These are phyloP conservation scores for Asparagopsis taxiformis DNA, from an alignment of 31 red algal species.

Conservation along the genomic window DNA sequence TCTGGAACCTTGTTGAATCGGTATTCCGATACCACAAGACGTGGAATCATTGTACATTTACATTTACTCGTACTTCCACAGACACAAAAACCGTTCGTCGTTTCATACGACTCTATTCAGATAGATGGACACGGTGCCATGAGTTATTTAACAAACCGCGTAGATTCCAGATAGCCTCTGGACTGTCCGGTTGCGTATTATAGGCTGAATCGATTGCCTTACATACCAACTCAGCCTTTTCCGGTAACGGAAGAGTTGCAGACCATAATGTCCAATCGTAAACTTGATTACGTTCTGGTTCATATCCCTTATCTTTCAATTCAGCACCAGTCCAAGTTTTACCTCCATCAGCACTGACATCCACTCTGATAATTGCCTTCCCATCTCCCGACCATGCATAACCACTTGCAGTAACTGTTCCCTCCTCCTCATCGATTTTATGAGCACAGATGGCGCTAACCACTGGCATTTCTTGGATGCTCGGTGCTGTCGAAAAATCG, in stretches of 20 bases:
- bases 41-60: too few species aligned
- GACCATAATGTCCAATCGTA: conserved; percentile 86
- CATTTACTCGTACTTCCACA: too few species aligned
- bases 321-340: conserved; percentile 68
- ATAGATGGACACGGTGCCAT: conserved; percentile 84
- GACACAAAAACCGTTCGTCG: too few species aligned
- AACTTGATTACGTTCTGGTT: neutral
- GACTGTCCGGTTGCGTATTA: conserved; percentile 74
- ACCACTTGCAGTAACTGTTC: conserved; percentile 32
- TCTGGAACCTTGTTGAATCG: too few species aligned
- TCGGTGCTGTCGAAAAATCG: conserved; percentile 57
- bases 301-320: conserved; percentile 25
- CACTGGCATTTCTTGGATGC: conserved; percentile 88
- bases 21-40: too few species aligned
- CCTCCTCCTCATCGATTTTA: neutral
- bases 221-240: conserved; percentile 35
- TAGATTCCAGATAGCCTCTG: conserved; percentile 75
- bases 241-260: conserved; percentile 30
- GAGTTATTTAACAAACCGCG: conserved; percentile 88
- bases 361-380: conserved; percentile 72
- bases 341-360: conserved; percentile 76
- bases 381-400: conserved; percentile 88
- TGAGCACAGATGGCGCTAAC: conserved; percentile 62
- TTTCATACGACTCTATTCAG: too few species aligned
- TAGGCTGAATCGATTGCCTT: conserved; percentile 74